These are phyloP conservation scores for Aleurites moluccanus DNA, from an alignment of 441 rosid species.

Conservation along the genomic window DNA sequence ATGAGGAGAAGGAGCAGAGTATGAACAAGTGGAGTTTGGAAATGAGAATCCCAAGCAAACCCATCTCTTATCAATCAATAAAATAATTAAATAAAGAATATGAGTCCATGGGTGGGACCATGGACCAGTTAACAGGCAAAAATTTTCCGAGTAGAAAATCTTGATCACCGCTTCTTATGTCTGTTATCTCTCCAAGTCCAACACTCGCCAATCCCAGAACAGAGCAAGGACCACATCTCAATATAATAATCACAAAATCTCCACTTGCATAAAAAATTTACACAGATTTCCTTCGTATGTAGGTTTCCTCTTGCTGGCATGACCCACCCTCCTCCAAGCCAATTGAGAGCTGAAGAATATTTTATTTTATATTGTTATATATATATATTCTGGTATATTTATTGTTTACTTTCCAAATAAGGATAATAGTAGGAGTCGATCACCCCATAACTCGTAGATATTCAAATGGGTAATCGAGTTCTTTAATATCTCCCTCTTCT, in stretches of 20 bases:
- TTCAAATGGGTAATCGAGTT: not conserved
- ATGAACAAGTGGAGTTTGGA: constrained; percentile 3
- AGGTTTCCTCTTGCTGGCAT: constrained; percentile 9
- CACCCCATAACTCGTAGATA: not conserved
- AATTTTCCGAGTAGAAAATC: constrained; percentile 13
- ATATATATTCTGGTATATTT: not conserved
- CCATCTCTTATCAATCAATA: constrained; percentile 5
- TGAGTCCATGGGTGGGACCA: constrained; percentile 1
- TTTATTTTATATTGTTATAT: not conserved
- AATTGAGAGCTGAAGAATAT: not conserved
- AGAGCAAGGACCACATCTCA: constrained; percentile 35
- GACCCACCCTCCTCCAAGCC: not conserved
- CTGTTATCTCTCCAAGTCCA: constrained; percentile 15
- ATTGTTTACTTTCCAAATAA: not conserved
- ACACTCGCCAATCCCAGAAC: constrained; percentile 24
- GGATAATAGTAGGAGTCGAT: not conserved
- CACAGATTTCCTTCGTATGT: constrained; percentile 20
- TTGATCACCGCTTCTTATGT: constrained; percentile 40
- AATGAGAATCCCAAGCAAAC: constrained; percentile 31
- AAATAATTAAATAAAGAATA: constrained; percentile 12
- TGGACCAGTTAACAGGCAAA: not conserved
- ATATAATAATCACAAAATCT: constrained; percentile 17
- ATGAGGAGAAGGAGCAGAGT: not conserved
- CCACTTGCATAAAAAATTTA: not conserved
- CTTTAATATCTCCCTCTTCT: too few relatives aligned